Base-by-base conservation (phyloP, 257 asterid species). In the Solanum tarijense region DNA sequence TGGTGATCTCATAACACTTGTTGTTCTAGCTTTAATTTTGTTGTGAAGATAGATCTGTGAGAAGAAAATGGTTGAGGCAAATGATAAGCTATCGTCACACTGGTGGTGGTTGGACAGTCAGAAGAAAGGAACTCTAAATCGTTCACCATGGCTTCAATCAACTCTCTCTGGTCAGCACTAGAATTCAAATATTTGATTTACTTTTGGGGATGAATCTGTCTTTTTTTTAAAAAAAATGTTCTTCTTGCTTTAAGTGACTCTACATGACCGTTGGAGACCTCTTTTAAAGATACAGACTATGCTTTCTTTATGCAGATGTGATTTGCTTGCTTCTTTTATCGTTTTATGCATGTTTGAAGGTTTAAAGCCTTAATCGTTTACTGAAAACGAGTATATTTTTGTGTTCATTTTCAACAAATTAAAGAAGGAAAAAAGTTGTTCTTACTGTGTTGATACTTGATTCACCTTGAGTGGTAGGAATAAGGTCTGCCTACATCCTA, bases 21-120 rank as follows among this genome's bases (percentile, higher is more conserved):
- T 21, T 39, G 20, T 41, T 25, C 2, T 78, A 39, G 65, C 25
- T 41, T 78, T 43, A 43, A 38, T n/a, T 34, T n/a, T 84, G 69
- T 46, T 52, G 29, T 31, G 35, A 14, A 29, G 38, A 29, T 48
- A 34, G 27, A 13, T 21, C 60, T 32, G 21, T 32, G 27, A 35
- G 82, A 29, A 62, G 39, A 60, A 75, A 60, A 93, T 91, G 97
- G 91, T 85, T 91, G 94, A 90, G 87, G 89, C 87, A 5, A 88
- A 84, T 91, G 91, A 88, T 76, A 89, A 84, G 90, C 88, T 87
- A 58, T 92, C 95, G 71, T 90, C 98, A 41, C 95, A 91, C 84
- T 93, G 95, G 93, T 97, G 99, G 98, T 97, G 98, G 98, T 86
- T 95, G 71, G 98, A 97, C 65, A 92, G 93, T 81, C 95, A 91